Evolutionary conservation across 2,329 filamentous ascomycete species (phyloP).

Genomic region (Paraphoma sp.): DNA sequence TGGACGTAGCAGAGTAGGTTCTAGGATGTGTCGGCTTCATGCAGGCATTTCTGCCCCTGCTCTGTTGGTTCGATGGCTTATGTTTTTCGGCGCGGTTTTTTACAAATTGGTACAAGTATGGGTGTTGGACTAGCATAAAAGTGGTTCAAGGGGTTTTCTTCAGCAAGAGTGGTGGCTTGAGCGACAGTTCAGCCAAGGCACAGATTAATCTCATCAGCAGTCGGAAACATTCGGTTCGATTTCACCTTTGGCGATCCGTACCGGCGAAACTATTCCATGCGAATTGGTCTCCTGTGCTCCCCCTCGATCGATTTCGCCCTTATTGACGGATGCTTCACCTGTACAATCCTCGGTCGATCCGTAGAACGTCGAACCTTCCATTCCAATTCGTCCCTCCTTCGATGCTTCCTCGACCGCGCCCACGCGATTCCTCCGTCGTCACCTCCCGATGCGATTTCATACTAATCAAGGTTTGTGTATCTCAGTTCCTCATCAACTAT

Average conservation of each 20-base stretch:
- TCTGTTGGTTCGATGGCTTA: constrained; percentile 19
- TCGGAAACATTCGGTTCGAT: constrained; percentile 38
- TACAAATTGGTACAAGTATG: constrained; percentile 30
- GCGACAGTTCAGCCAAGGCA: constrained; percentile 31
- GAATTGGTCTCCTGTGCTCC: constrained; percentile 37
- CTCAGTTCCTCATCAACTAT: not conserved
- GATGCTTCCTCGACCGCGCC: constrained; percentile 10
- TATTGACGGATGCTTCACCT: constrained; percentile 38
- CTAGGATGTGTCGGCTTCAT: constrained; percentile 17
- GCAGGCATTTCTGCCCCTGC: constrained; percentile 14
- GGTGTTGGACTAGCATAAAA: constrained; percentile 30
- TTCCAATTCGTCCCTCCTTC: constrained; percentile 14
- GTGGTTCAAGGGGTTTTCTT: constrained; percentile 30
- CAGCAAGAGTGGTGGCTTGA: constrained; percentile 30
- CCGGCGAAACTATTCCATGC: constrained; percentile 45
- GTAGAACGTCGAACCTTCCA: constrained; percentile 40
- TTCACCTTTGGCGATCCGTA: constrained; percentile 43
- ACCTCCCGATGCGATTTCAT: constrained; percentile 1
- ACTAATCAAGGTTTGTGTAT: constrained; percentile 1
- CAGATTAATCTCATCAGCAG: constrained; percentile 46
- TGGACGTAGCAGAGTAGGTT: constrained; percentile 84
- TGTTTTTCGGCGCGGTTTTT: constrained; percentile 20
- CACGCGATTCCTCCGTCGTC: not conserved
- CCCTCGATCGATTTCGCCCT: constrained; percentile 40
- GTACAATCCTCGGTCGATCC: constrained; percentile 48